A percentile compares a stretch with the other conserved stretches of the same genome.
These are phyloP conservation scores for Trifolium fragiferum DNA, from an alignment of 306 rosid species.

Conservation along the genomic window DNA sequence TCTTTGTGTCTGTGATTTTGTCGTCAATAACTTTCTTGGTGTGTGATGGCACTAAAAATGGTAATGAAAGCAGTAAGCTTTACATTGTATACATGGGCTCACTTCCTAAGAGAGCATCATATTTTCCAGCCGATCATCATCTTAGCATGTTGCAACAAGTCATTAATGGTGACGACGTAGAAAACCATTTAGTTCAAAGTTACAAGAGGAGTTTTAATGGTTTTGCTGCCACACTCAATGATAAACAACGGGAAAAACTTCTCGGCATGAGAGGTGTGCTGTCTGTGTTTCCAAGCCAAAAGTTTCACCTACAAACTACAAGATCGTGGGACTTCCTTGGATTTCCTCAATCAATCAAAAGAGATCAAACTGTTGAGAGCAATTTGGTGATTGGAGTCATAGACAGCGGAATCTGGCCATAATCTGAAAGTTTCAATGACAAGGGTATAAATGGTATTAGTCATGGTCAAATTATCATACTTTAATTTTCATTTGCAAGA, in stretches of 20 bases:
- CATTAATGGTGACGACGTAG: too few relatives aligned
- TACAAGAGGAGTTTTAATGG: constrained; percentile 41
- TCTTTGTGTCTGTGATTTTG: background rate
- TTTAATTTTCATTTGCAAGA: background rate
- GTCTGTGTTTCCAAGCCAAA: constrained; percentile 33
- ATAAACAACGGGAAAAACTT: constrained; percentile 4
- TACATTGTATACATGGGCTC: constrained; percentile 29
- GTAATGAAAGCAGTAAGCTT: background rate
- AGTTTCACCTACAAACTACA: constrained; percentile 20
- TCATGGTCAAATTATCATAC: background rate
- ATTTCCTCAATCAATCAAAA: background rate
- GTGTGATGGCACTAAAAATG: background rate
- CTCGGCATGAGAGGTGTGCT: constrained; percentile 20
- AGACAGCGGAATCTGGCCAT: constrained; percentile 43
- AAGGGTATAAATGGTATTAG: background rate
- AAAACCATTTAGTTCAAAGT: background rate
- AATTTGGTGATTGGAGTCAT: constrained; percentile 29
- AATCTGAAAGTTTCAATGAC: constrained; percentile 1
- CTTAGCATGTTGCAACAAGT: constrained; percentile 20
- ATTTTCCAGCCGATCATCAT: constrained; percentile 20
- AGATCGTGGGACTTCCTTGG: constrained; percentile 41
- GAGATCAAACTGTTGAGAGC: constrained; percentile 15
- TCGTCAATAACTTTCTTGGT: background rate
- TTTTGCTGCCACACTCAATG: constrained; percentile 32
- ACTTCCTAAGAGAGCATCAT: constrained; percentile 1